These are phyloP conservation scores for Mycena haematopus DNA, from an alignment of 768 basidiomycete genomes.

Conservation along the genomic window DNA sequence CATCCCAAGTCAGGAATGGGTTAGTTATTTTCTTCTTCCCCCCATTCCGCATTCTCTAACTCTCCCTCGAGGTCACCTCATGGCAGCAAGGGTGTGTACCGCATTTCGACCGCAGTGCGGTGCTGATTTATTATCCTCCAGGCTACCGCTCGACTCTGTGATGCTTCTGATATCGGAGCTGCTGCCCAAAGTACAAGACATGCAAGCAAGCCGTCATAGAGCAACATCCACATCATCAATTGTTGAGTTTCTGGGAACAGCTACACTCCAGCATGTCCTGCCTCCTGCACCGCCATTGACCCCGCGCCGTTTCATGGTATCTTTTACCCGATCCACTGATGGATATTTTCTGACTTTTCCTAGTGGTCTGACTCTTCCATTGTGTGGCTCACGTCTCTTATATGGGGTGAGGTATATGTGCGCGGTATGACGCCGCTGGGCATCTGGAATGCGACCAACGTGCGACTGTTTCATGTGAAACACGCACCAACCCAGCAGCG, in stretches of 20 bases:
- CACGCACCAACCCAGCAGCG: constrained; percentile 74
- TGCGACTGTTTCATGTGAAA: constrained; percentile 90
- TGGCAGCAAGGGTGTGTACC: constrained; percentile 91
- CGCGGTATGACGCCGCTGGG: constrained; percentile 86
- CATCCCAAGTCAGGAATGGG: constrained; percentile 97
- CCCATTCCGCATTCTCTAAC: not conserved
- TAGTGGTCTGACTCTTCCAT: constrained; percentile 94
- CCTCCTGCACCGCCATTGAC: constrained; percentile 70
- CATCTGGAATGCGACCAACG: constrained; percentile 90
- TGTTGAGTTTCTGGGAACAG: constrained; percentile 75
- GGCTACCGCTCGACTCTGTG: constrained; percentile 87
- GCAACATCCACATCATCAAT: constrained; percentile 71
- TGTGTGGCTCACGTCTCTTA: constrained; percentile 90
- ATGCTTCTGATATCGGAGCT: constrained; percentile 90
- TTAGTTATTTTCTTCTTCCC: constrained; percentile 32
- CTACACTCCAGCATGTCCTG: constrained; percentile 73
- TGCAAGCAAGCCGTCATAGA: constrained; percentile 72
- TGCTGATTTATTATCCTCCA: constrained; percentile 38
- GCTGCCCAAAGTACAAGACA: constrained; percentile 81
- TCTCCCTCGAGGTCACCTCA: constrained; percentile 68
- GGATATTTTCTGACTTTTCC: constrained; percentile 19
- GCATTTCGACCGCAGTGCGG: constrained; percentile 9
- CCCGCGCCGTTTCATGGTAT: constrained; percentile 81
- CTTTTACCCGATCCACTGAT: not conserved
- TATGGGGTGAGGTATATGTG: constrained; percentile 97